Base-by-base conservation (phyloP, 148 eudicot genomes). In the Vaccinium macrocarpon region DNA sequence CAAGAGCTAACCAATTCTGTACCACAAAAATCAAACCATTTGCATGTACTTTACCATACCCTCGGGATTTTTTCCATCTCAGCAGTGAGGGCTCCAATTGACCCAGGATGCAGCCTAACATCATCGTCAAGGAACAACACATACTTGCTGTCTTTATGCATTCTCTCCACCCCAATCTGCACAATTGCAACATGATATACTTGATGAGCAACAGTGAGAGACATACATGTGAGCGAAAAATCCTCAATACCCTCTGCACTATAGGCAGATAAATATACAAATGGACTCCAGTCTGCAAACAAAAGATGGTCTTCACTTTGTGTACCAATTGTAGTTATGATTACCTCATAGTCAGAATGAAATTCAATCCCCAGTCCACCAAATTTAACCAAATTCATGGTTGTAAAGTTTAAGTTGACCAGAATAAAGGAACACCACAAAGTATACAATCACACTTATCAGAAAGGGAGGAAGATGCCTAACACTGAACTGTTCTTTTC, bases 61-160 rank as follows among this genome's bases (percentile, higher is more conserved):
- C 90, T 97, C 96, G 1, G 99, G 99, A 75, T 90, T 95, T 84
- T 95, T 84, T 88, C 92, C 99, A 97, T 97, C 88, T 97, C 97
- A 46, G 95, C 96, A 70, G 96, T 93, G 75, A 97, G 99, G 80
- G 96, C 97, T 84, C 99, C 99, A 84, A 97, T 92, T 85, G 99
- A 89, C 79, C 99, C 99, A 71, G 99, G 99, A 87, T 97, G 99
- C 82, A 97, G 89, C 88, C 97, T 93, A 86, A 95, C 95, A 93
- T 97, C 99, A 86, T 97, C 99, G 87, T 97, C 99, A 12, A 97
- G 93, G 86, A 97, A 97, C 80, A 97, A 85, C 84, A 97, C 94
- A 85, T 97, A 97, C 90, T 97, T 97, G 92, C 92, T 95, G 81
- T 97, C 98, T 84, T 97, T 93, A 84, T 93, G 96, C 98, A 97